Evolutionary conservation across 2,329 filamentous ascomycete genomes (phyloP).

Genomic region (Tolypocladium guangdongense): DNA sequence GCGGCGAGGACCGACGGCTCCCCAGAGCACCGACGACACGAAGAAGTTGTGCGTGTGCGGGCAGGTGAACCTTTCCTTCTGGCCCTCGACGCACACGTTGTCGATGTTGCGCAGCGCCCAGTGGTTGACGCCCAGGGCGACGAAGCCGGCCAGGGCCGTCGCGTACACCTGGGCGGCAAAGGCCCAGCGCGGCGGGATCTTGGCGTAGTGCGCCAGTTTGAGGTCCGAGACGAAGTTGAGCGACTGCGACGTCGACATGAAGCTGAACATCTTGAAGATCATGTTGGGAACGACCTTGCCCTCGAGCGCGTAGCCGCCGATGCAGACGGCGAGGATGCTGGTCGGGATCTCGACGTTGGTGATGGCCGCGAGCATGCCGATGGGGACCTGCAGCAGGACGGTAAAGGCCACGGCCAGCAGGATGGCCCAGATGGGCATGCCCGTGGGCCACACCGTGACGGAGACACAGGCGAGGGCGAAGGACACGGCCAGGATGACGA

Average conservation of each 20-base stretch:
- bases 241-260: slow-evolving; percentile 49
- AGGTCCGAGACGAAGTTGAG: slow-evolving; percentile 49
- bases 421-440: slow-evolving; percentile 39
- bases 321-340: slow-evolving; percentile 55
- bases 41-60: slow-evolving; percentile 41
- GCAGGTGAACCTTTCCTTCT: slow-evolving; percentile 41
- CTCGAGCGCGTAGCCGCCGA: slow-evolving; percentile 56
- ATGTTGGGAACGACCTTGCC: slow-evolving; percentile 56
- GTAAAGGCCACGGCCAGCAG: slow-evolving; percentile 40
- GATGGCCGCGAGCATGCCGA: slow-evolving; percentile 44
- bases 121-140: slow-evolving; percentile 49
- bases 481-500: slow-evolving; percentile 32
- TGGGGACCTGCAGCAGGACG: slow-evolving; percentile 39
- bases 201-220: slow-evolving; percentile 55
- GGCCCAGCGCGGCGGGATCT: slow-evolving; percentile 40
- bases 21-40: slow-evolving; percentile 55
- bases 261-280: slow-evolving; percentile 60
- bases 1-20: slow-evolving; percentile 52
- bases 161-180: slow-evolving; percentile 44
- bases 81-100: slow-evolving; percentile 40
- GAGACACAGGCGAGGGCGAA: slow-evolving; percentile 27
- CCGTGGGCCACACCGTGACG: slow-evolving; percentile 36
- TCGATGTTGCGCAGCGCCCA: slow-evolving; percentile 46
- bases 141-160: slow-evolving; percentile 40
- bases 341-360: slow-evolving; percentile 47